Base-by-base conservation (phyloP, 768 basidiomycete species). In the Pulveroboletus sp. region DNA sequence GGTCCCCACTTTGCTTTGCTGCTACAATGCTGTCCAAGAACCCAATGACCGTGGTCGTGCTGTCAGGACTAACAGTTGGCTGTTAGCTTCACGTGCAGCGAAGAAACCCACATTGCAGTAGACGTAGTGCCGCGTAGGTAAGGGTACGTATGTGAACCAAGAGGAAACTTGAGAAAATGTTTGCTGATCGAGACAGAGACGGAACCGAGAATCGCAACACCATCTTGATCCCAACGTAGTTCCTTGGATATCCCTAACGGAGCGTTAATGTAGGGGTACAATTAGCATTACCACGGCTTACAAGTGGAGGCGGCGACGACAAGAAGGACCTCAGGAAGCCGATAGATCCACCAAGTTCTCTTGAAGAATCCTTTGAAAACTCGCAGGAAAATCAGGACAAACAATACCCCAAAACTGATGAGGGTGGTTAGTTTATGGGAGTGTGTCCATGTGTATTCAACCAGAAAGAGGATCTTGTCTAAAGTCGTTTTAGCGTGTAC, bases 21-120 rank as follows among this genome's bases (percentile, higher is more conserved):
- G 93, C 89, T 3, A 93, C 92, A 54, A 96, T 93, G 53, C 88
- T 91, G 65, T 99, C 95, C 53, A 99, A 73, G 66, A 94, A 96
- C 1, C 96, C 96, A 18, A 92, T 78, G 37, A 95, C 77, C 0
- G 88, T 80, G 43, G 90, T 85, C 46, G 93, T 65, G 30, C 87
- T 89, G 57, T 30, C 17, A 38, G 36, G 17, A 9, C 0, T n/a
- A 46, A 35, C 26, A 26, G 13, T 60, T 30, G 51, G 53, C 18
- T 33, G 24, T 4, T 10, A 6, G 26, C 8, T 15, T 24, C 15
- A 31, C 0, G 2, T n/a, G 18, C 6, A 43, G 1, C 7, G 14
- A 48, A 31, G 18, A 27, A 21, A 27, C 73, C 60, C 63, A 86
- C 86, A 89, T 78, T 5, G 92, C 86, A 2, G 89, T 92, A 2